A percentile compares a stretch with the other conserved stretches of the same genome.
phyloP scores from a whole-genome alignment of 257 asterid species.

The Jacaranda mimosifolia region DNA sequence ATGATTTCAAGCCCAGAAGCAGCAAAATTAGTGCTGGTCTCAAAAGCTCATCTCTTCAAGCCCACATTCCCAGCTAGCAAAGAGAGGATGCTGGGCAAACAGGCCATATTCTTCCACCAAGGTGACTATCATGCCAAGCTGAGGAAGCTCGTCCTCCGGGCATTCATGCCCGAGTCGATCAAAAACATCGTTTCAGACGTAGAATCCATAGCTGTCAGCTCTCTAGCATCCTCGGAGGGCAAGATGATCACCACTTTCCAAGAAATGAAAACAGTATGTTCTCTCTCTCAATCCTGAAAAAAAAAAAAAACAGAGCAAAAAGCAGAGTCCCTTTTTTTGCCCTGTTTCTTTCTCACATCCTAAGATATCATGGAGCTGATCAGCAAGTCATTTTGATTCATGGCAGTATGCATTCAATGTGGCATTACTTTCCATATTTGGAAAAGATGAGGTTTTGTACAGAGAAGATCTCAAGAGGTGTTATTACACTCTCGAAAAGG shows the following conservation, averaged over 20 bases:
- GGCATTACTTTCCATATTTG: conserved; percentile 76
- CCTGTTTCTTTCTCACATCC: no score
- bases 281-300: neutral
- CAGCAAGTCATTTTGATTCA: neutral
- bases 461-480: conserved; percentile 80
- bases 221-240: conserved; percentile 66
- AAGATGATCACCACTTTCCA: conserved; percentile 69
- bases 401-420: conserved; percentile 86
- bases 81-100: conserved; percentile 80
- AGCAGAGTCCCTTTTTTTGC: conserved; percentile 28
- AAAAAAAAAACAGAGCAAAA: conserved; percentile 27
- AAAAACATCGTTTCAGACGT: conserved; percentile 59
- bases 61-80: conserved; percentile 90
- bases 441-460: conserved; percentile 66
- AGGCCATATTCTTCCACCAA: conserved; percentile 80
- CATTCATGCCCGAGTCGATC: conserved; percentile 76
- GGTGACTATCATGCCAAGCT: conserved; percentile 77
- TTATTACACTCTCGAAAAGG: conserved; percentile 73
- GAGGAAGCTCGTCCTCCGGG: conserved; percentile 72
- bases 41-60: conserved; percentile 76
- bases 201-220: conserved; percentile 48
- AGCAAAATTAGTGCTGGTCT: conserved; percentile 62
- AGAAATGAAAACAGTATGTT: conserved; percentile 83
- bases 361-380: neutral
- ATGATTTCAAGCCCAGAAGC: conserved; percentile 87